Evolutionary conservation across 345 rosid species (phyloP).

Genomic region (Citrus hindsii): DNA sequence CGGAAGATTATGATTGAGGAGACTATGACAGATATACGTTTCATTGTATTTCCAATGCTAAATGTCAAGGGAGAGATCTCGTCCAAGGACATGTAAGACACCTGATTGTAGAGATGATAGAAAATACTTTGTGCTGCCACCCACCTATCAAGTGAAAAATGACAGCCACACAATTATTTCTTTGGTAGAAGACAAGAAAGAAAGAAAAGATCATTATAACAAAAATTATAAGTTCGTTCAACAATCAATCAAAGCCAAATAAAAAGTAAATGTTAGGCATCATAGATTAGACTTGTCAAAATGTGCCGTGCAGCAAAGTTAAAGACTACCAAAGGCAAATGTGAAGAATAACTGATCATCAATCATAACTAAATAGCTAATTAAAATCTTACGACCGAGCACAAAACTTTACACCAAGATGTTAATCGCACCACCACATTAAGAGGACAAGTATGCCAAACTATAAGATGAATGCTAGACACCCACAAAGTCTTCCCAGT

Average conservation of each 20-base stretch:
- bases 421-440: background rate
- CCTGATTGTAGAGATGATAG: constrained; percentile 97
- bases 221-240: background rate
- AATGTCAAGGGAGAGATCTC: constrained; percentile 95
- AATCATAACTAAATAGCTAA: background rate
- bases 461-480: background rate
- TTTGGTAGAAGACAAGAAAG: background rate
- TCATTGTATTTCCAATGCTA: constrained; percentile 96
- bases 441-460: background rate
- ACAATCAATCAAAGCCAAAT: background rate
- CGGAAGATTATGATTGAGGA: constrained; percentile 96
- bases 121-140: constrained; percentile 93
- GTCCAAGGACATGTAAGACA: constrained; percentile 97
- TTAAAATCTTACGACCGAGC: background rate
- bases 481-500: background rate
- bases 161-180: constrained; percentile 10
- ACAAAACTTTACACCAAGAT: background rate
- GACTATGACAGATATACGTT: constrained; percentile 93
- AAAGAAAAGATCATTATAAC: background rate
- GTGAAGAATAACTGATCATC: background rate
- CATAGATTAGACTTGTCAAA: background rate
- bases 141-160: constrained; percentile 58
- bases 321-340: background rate
- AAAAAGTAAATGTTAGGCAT: background rate
- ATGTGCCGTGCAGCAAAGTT: background rate